Percentiles rank a stretch among this genome's conserved stretches.
These are phyloP conservation scores for Tetracladium marchalianum DNA, from an alignment of 495 filamentous ascomycete species.

Conservation along the genomic window DNA sequence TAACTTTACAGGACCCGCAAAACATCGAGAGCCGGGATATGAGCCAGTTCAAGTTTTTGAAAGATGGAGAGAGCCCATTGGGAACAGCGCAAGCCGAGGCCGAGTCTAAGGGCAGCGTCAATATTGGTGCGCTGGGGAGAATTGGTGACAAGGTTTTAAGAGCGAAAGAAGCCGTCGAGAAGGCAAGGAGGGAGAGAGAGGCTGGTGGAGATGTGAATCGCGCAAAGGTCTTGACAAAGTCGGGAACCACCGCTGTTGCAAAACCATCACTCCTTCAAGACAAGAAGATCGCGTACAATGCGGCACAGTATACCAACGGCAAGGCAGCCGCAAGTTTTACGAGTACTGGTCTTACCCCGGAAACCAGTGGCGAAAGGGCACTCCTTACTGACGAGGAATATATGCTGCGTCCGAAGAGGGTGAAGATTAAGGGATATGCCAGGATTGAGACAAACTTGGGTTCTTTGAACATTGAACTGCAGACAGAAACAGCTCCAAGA, in stretches of 20 bases:
- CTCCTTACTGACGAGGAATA: slow-evolving; percentile 87
- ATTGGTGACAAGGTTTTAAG: slow-evolving; percentile 78
- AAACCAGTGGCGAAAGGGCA: slow-evolving; percentile 77
- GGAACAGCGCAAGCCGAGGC: slow-evolving; percentile 52
- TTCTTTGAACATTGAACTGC: slow-evolving; percentile 79
- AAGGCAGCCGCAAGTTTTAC: slow-evolving; percentile 90
- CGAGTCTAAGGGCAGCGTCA: slow-evolving; percentile 56
- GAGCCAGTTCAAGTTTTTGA: slow-evolving; percentile 79
- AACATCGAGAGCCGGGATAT: slow-evolving; percentile 78
- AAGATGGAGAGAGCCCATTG: slow-evolving; percentile 66
- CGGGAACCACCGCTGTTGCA: slow-evolving; percentile 9
- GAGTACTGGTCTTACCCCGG: slow-evolving; percentile 84
- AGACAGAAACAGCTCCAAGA: slow-evolving; percentile 78
- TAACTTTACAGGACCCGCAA: slow-evolving; percentile 93
- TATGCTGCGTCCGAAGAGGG: slow-evolving; percentile 79
- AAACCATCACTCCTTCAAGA: slow-evolving; percentile 32
- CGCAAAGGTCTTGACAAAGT: slow-evolving; percentile 34
- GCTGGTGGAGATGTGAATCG: slow-evolving; percentile 40
- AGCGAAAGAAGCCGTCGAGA: slow-evolving; percentile 83
- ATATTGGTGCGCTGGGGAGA: slow-evolving; percentile 65
- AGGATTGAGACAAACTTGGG: slow-evolving; percentile 77
- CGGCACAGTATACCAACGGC: slow-evolving; percentile 83
- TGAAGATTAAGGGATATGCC: slow-evolving; percentile 85
- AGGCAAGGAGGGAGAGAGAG: slow-evolving; percentile 52
- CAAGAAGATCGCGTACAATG: slow-evolving; percentile 62